phyloP scores from a whole-genome alignment of 805 yeast genomes.

The Soucietia sequanensis region DNA sequence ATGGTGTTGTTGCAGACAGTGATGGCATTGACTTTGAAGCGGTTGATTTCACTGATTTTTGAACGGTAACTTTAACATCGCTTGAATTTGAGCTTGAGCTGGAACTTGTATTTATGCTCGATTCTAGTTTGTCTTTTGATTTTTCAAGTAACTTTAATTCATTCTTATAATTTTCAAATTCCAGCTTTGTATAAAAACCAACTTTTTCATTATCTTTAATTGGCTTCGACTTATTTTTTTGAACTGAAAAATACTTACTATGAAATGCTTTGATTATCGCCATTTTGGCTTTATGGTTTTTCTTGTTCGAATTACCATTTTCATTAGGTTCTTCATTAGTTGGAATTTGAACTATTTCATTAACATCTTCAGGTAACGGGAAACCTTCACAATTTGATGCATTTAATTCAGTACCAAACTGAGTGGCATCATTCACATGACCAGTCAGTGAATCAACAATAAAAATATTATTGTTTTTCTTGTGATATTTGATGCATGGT shows the following conservation, averaged over 20 bases:
- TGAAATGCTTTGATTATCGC: conserved; percentile 40
- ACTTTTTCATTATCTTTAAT: conserved; percentile 4
- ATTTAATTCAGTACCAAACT: conserved; percentile 67
- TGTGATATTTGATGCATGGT: conserved; percentile 28
- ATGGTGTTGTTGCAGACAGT: too few species aligned
- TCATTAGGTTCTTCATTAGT: conserved; percentile 28
- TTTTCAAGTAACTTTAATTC: conserved; percentile 4
- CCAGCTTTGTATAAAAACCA: conserved; percentile 32
- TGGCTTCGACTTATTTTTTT: not conserved
- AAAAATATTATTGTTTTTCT: conserved; percentile 32
- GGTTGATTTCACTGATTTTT: too few species aligned
- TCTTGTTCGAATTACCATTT: not conserved
- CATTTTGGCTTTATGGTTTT: conserved; percentile 24
- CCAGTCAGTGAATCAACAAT: conserved; percentile 66
- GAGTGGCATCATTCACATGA: conserved; percentile 59
- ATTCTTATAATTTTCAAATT: conserved; percentile 21
- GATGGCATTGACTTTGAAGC: too few species aligned
- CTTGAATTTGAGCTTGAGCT: conserved; percentile 14
- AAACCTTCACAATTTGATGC: conserved; percentile 61
- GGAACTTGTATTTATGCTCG: too few species aligned
- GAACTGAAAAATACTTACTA: conserved; percentile 11
- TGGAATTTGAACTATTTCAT: conserved; percentile 62
- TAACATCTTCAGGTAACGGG: conserved; percentile 55
- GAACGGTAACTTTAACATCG: conserved; percentile 7
- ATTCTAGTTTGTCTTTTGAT: too few species aligned